Evolutionary conservation across 345 rosid genomes (phyloP).

Genomic region (Syzygium aqueum): DNA sequence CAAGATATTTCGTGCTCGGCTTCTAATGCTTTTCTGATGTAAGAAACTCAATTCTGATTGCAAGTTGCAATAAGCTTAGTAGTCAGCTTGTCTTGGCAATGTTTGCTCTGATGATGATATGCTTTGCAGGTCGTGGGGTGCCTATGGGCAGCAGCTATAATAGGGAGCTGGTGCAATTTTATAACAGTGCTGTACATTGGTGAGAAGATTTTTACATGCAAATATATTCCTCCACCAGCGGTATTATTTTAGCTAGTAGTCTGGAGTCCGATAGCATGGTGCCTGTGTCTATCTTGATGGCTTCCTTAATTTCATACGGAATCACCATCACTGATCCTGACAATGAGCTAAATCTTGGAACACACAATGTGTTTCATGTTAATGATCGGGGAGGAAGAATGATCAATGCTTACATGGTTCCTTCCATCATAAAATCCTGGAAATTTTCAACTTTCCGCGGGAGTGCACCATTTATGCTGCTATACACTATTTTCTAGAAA

Average conservation of each 20-base stretch:
- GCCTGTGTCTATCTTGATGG: background rate
- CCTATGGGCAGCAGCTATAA: slow-evolving; percentile 67
- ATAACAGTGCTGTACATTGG: slow-evolving; percentile 86
- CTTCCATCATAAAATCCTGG: background rate
- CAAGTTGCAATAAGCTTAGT: background rate
- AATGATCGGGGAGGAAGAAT: background rate
- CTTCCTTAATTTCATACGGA: background rate
- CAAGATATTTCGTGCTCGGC: background rate
- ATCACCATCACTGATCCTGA: background rate
- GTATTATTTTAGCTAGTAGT: background rate
- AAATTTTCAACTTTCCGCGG: background rate
- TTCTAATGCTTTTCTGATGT: background rate
- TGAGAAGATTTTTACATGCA: slow-evolving; percentile 17
- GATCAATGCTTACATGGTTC: background rate
- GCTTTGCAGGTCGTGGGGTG: slow-evolving; percentile 47
- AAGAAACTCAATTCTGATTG: background rate
- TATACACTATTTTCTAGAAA: background rate
- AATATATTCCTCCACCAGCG: background rate
- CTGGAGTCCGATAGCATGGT: background rate
- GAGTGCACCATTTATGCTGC: background rate
- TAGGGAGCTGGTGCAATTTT: slow-evolving; percentile 97
- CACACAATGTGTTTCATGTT: background rate
- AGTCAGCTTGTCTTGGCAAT: background rate
- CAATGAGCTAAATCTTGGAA: background rate
- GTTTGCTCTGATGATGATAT: background rate